phyloP scores from a whole-genome alignment of 108 stramenopile genomes.

The Skeletonema marinoi region DNA sequence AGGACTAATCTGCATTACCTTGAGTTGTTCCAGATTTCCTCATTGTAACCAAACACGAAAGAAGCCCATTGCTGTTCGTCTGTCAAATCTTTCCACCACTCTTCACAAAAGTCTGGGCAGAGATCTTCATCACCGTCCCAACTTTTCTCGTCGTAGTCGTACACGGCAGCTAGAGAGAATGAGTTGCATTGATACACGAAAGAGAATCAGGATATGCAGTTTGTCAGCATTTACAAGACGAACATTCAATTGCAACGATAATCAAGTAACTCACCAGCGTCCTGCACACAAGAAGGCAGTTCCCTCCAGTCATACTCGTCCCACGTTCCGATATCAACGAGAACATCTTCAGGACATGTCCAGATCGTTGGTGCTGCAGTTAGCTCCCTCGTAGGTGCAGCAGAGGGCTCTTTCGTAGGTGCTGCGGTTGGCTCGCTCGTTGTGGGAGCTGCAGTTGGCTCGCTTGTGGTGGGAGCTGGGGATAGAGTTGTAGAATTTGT shows the following conservation, averaged over 20 bases:
- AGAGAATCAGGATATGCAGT: background rate
- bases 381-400: background rate
- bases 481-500: background rate
- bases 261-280: no score
- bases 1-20: no score
- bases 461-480: background rate
- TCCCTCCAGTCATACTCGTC: background rate
- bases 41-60: background rate
- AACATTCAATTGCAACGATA: no score
- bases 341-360: background rate
- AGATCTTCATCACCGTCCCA: background rate
- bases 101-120: background rate
- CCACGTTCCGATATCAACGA: background rate
- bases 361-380: background rate
- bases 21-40: background rate
- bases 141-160: background rate
- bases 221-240: background rate
- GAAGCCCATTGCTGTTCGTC: background rate
- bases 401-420: background rate
- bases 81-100: background rate
- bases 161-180: background rate
- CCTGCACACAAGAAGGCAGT: background rate
- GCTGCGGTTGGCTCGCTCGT: conserved; percentile 6
- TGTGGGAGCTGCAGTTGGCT: background rate
- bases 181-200: no score